Evolutionary conservation across 345 rosid genomes (phyloP), one percentile per base, ranked within the genome.

Genomic region (rapeseed (Brassica napus)): DNA sequence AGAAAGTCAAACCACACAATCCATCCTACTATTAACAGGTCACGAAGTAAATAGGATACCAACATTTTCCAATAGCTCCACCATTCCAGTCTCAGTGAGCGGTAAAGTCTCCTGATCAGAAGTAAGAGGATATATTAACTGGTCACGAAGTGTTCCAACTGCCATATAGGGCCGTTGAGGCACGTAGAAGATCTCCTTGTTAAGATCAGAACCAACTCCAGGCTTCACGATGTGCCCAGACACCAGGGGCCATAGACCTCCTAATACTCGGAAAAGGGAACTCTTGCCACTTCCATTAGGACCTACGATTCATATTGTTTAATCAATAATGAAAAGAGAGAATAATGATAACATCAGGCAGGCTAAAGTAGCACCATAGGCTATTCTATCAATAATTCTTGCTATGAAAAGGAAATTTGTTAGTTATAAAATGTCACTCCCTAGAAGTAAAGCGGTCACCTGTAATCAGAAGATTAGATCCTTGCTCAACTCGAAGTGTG

Each of bases 231-330:
- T 95, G 86, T 86, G 91, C 59, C 99, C 99, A 70, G 97, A 86
- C 23, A 90, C 90, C 71, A 95, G 80, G 18, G 99, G 99, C 99
- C 99, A 95, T 80, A 95, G 91, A 78, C 99, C 99, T 79, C 99
- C 98, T 72, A 95, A 83, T 81, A 95, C 99, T 65, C 99, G 93
- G 85, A 95, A 95, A 76, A 95, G 99, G 12, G 99, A 95, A 84
- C 99, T 95, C 85, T 95, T 95, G 73, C 99, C 99, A 78, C 98
- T 95, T 69, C 99, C 99, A 85, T 95, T 95, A 65, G 99, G 99
- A 82, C 99, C 99, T 95, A 78, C 82, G 75, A 70, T 23, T 79
- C 58, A 84, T 79, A 69, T 74, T 10, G 59, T 71, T 24, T 52
- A 69, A 71, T 63, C 54, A 14, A 39, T 65, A 37, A 65, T 39